Conservation (phyloP, 805 yeast genomes). For the Cyberlindnera xylosilytica region DNA sequence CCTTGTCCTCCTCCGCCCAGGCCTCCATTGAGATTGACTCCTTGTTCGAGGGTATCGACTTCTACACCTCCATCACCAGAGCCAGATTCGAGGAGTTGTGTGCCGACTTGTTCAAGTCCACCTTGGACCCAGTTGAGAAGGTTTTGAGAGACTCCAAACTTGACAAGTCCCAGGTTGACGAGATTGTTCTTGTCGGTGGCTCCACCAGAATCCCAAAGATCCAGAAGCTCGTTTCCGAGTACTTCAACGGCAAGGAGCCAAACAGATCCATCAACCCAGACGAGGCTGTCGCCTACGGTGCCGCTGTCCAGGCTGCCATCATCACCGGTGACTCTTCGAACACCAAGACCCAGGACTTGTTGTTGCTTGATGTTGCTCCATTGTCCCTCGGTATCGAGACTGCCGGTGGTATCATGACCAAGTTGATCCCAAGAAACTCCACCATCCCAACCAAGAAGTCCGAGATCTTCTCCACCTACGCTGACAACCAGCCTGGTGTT, state of each 20-base stretch:
- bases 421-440: conserved; percentile 71
- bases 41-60: conserved; percentile 92
- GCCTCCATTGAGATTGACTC: conserved; percentile 97
- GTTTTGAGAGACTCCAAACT: conserved; percentile 91
- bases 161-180: conserved; percentile 88
- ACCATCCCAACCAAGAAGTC: conserved; percentile 73
- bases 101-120: conserved; percentile 93
- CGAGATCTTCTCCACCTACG: conserved; percentile 76
- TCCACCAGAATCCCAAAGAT: conserved; percentile 98
- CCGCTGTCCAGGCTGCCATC: conserved; percentile 98
- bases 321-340: conserved; percentile 91
- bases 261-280: conserved; percentile 97
- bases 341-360: conserved; percentile 89
- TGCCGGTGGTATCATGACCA: conserved; percentile 77
- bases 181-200: conserved; percentile 96
- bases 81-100: conserved; percentile 98
- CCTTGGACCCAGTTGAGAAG: conserved; percentile 69
- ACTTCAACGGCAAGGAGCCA: conserved; percentile 98
- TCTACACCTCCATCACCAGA: conserved; percentile 96
- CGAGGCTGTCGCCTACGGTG: conserved; percentile 99
- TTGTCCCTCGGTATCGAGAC: conserved; percentile 79
- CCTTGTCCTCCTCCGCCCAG: conserved; percentile 95
- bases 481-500: conserved; percentile 82
- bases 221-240: conserved; percentile 94
- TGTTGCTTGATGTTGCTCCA: conserved; percentile 78